Evolutionary conservation across 2,329 filamentous ascomycete species (phyloP), one percentile per base, ranked within the genome.

Genomic region (Fusarium ramigenum): DNA sequence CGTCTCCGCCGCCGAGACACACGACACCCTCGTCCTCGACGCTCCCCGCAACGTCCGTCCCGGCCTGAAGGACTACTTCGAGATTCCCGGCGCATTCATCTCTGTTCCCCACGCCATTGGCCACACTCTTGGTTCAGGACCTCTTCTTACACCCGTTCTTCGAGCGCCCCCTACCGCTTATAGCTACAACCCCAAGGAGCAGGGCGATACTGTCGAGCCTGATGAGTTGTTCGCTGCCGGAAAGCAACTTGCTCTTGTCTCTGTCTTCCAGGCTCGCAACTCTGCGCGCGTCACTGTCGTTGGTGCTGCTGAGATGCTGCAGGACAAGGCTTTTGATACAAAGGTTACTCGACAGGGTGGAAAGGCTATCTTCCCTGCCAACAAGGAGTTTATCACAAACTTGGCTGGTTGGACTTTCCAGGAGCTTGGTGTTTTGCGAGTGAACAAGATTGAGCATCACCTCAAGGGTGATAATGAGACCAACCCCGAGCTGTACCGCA

Each of bases 401-500:
- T 83, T 99, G 63, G 92, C 93, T n/a, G 93, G 90, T n/a, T 99
- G 96, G 96, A 91, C 95, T 0, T 99, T 99, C 87, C 92, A 97
- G 84, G 96, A 99, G 86, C 89, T 92, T 61, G 96, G 96, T 76
- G 94, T 99, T 16, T 82, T 99, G 76, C 92, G 93, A 77, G 93
- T 97, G 78, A 94, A 94, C 80, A 90, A 88, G 78, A 88, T 98
- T 73, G 89, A 95, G 84, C 96, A 99, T 84, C 91, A 91, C 79
- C 84, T 92, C 60, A 70, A 78, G 57, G 85, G 83, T n/a, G 80
- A 80, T 52, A 88, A 89, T 72, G 87, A 88, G 73, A 88, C 89
- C 72, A 98, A 98, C 85, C 95, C 96, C 15, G 89, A 85, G 63
- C 95, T 98, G 75, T 99, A 99, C 85, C 90, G 96, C 74, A 91